A percentile compares a stretch with the other conserved stretches of the same genome.
Conservation (phyloP, 192 early-diverging fungal species). For the Backusella mclennaniae region DNA sequence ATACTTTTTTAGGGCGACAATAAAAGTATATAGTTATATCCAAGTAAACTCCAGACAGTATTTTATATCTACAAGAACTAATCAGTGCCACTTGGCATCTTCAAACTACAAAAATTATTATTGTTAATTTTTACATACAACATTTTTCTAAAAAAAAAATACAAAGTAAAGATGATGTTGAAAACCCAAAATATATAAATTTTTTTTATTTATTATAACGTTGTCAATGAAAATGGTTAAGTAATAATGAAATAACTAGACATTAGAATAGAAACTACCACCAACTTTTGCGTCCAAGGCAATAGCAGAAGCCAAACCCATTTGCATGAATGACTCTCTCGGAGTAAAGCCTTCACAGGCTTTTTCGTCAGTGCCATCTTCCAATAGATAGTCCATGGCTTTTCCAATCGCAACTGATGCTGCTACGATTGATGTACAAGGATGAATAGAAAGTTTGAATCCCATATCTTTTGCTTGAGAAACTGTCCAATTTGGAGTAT, state of each 20-base stretch:
- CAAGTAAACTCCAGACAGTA: too few relatives aligned
- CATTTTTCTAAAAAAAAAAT: not conserved
- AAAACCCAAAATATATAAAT: not conserved
- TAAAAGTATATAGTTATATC: too few relatives aligned
- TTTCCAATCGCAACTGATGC: conserved; percentile 22
- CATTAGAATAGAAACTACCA: not conserved
- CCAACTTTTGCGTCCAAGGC: conserved; percentile 5
- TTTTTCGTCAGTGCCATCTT: conserved; percentile 13
- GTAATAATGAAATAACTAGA: not conserved
- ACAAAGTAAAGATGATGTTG: not conserved
- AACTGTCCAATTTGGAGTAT: conserved; percentile 19
- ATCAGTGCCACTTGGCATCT: too few relatives aligned
- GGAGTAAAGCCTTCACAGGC: conserved; percentile 13
- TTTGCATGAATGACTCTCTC: conserved; percentile 22
- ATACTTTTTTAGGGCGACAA: too few relatives aligned
- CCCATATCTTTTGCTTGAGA: conserved; percentile 20
- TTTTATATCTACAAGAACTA: too few relatives aligned
- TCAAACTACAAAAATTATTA: too few relatives aligned
- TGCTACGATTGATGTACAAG: conserved; percentile 11
- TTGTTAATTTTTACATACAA: too few relatives aligned
- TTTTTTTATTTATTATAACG: not conserved
- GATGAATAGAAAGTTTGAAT: conserved; percentile 14
- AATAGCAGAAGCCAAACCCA: conserved; percentile 14
- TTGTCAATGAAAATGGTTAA: not conserved
- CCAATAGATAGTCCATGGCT: conserved; percentile 15